phyloP scores from a whole-genome alignment of 106 monocot genomes.

The Platanthera guangdongensis region DNA sequence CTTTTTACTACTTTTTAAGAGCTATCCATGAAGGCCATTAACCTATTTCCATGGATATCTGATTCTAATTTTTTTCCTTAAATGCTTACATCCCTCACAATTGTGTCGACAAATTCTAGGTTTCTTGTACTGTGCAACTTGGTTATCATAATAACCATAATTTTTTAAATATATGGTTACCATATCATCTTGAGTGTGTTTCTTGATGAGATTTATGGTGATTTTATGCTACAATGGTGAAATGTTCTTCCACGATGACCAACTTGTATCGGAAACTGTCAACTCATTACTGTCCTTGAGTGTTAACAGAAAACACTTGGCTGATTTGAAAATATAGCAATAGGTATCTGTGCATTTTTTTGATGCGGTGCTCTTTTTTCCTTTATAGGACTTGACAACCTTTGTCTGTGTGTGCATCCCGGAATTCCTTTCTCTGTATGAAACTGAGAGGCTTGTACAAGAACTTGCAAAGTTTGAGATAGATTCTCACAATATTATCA shows the following conservation, averaged over 20 bases:
- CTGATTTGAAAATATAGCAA: background rate
- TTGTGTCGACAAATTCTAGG: background rate
- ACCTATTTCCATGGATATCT: background rate
- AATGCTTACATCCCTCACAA: background rate
- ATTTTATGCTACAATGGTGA: background rate
- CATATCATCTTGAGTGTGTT: background rate
- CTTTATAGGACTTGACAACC: slow-evolving; percentile 45
- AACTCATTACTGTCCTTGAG: background rate
- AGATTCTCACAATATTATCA: slow-evolving; percentile 63
- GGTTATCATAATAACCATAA: background rate
- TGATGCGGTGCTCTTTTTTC: background rate
- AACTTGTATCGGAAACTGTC: background rate
- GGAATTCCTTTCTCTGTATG: slow-evolving; percentile 67
- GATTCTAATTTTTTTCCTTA: background rate
- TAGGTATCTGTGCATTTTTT: background rate
- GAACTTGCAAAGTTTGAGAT: slow-evolving; percentile 67
- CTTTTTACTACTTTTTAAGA: no score
- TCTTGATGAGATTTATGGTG: background rate
- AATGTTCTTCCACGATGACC: background rate
- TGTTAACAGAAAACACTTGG: background rate
- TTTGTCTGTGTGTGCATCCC: slow-evolving; percentile 66
- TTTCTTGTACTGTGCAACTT: background rate
- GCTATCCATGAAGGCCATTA: no score
- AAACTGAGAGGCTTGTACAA: slow-evolving; percentile 59
- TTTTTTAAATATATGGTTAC: background rate